Base-by-base conservation (phyloP, 2,329 filamentous ascomycete genomes). In the Aspergillus niger region DNA sequence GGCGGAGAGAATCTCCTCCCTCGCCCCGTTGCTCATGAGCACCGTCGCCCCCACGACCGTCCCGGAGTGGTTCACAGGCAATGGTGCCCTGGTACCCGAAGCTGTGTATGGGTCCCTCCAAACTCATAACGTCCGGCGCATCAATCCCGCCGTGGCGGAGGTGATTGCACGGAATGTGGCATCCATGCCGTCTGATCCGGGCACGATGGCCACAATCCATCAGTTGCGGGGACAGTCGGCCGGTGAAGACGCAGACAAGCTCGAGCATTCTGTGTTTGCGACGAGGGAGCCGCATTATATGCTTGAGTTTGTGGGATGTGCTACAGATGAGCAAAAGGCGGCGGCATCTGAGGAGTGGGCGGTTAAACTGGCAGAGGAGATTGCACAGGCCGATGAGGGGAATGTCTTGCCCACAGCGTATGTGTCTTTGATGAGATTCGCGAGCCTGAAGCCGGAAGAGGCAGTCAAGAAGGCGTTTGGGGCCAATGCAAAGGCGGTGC, bases 231-330 rank as follows among this genome's bases (percentile, higher is more conserved):
- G 62, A 0, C 44, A 54, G 5, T 68, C 67, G 1, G 61, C 62
- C 1, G 10, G 10, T 36, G 47, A 48, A 39, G 11, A 60, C 38
- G 7, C 5, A 36, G 15, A 20, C 11, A 15, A 22, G 2, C 13
- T n/a, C 0, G n/a, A 5, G 4, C 26, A 59, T 4, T 56, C 58
- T 2, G 64, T 70, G 0, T 70, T 69, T 57, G 54, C 6, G 3
- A 24, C 64, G 1, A 53, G 66, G 3, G 59, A 69, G 26, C 65
- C 65, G 5, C 68, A 70, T 53, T 67, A 58, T 30, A 62, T 68
- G 62, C 24, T 70, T 2, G 68, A 69, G 53, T 57, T 68, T 26
- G 11, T 65, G 2, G 57, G 52, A 7, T 66, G 39, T 15, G 50
- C 51, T 10, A 49, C 13, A 1, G 47, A 20, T 10, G 11, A 54